Evolutionary conservation across 768 basidiomycete species (phyloP).

Genomic region (Atractiella rhizophila): DNA sequence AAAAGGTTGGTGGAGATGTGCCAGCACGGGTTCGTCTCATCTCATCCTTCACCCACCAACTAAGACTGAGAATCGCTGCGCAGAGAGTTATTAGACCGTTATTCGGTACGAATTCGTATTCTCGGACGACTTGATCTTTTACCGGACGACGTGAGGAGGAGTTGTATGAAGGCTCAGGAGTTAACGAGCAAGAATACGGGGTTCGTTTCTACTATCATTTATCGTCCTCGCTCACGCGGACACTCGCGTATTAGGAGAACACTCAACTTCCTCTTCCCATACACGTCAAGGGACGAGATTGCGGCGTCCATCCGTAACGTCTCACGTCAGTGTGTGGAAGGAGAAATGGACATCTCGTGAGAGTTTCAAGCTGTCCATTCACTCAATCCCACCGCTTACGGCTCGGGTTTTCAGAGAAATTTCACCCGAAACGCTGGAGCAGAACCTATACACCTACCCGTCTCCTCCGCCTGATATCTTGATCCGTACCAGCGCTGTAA

Average conservation of each 20-base stretch:
- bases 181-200: constrained; percentile 47
- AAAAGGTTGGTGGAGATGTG: constrained; percentile 52
- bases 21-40: constrained; percentile 40
- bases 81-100: constrained; percentile 55
- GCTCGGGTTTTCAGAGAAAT: constrained; percentile 24
- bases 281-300: constrained; percentile 76
- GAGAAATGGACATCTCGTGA: background rate
- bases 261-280: constrained; percentile 78
- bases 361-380: background rate
- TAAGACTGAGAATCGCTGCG: too few species aligned
- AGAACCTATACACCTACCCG: constrained; percentile 37
- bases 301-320: constrained; percentile 38
- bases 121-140: constrained; percentile 52
- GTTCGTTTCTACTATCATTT: constrained; percentile 26
- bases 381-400: background rate
- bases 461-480: constrained; percentile 51
- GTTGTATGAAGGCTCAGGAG: constrained; percentile 42
- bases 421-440: constrained; percentile 41
- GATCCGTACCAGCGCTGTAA: constrained; percentile 73
- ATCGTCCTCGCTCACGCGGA: background rate
- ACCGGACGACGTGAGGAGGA: constrained; percentile 44
- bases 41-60: background rate
- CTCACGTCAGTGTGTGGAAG: background rate
- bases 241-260: constrained; percentile 34
- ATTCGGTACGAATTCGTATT: constrained; percentile 63